Evolutionary conservation across 495 filamentous ascomycete genomes (phyloP).

Genomic region (Margaritispora aquatica): DNA sequence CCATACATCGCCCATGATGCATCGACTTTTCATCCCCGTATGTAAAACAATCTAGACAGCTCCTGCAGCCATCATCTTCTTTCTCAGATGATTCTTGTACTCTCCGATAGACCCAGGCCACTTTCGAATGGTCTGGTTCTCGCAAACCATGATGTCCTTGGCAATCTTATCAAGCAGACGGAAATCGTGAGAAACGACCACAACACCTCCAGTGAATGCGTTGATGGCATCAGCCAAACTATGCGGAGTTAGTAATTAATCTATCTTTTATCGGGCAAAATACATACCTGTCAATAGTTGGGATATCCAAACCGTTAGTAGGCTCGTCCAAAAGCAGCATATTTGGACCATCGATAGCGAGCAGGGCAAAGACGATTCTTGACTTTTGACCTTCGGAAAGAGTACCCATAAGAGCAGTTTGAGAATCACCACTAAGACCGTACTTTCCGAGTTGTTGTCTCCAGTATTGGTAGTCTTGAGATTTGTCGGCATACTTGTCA

Average conservation of each 20-base stretch:
- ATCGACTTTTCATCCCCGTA: slow-evolving; percentile 10
- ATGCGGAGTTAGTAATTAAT: slow-evolving; percentile 6
- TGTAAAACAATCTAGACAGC: slow-evolving; percentile 42
- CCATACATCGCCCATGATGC: slow-evolving; percentile 7
- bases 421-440: slow-evolving; percentile 82
- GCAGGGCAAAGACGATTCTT: slow-evolving; percentile 93
- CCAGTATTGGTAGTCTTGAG: slow-evolving; percentile 99
- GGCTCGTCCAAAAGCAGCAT: slow-evolving; percentile 98
- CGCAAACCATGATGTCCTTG: slow-evolving; percentile 98
- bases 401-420: slow-evolving; percentile 97
- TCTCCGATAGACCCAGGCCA: slow-evolving; percentile 88
- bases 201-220: slow-evolving; percentile 90
- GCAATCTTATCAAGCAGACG: slow-evolving; percentile 98
- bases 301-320: slow-evolving; percentile 99
- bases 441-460: slow-evolving; percentile 93
- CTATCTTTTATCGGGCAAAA: neutral
- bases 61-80: slow-evolving; percentile 80
- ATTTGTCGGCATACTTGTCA: slow-evolving; percentile 84
- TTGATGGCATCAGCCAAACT: slow-evolving; percentile 97
- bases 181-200: slow-evolving; percentile 98
- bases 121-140: slow-evolving; percentile 81
- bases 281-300: slow-evolving; percentile 70
- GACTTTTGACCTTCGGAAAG: slow-evolving; percentile 96
- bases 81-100: slow-evolving; percentile 97
- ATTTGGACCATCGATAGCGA: slow-evolving; percentile 95